Percentiles rank a stretch among this genome's conserved stretches.
These are phyloP conservation scores for Collybiopsis confluens DNA, from an alignment of 768 basidiomycete species.

Conservation along the genomic window DNA sequence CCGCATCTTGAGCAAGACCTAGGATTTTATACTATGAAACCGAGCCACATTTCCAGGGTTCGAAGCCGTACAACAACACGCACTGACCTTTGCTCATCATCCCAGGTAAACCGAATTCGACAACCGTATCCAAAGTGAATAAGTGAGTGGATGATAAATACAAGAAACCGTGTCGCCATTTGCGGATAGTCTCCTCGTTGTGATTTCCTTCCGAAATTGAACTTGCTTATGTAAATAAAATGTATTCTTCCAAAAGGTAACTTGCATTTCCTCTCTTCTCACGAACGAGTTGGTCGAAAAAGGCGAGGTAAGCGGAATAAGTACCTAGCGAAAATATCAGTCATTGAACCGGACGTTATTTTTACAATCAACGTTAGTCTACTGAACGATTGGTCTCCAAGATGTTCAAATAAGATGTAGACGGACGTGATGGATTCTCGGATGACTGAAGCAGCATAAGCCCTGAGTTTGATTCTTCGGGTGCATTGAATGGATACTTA, in stretches of 20 bases:
- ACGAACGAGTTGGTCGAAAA: slow-evolving; percentile 39
- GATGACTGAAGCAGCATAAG: no score
- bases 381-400: slow-evolving; percentile 60
- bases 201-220: slow-evolving; percentile 34
- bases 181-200: slow-evolving; percentile 33
- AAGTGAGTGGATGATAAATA: slow-evolving; percentile 57
- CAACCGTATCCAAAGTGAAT: slow-evolving; percentile 62
- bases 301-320: slow-evolving; percentile 56
- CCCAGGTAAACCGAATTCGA: slow-evolving; percentile 59
- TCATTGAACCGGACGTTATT: no score
- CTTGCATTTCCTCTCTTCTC: slow-evolving; percentile 21
- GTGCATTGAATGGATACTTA: no score
- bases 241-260: slow-evolving; percentile 49
- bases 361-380: slow-evolving; percentile 16
- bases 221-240: slow-evolving; percentile 53
- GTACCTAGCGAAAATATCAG: slow-evolving; percentile 32
- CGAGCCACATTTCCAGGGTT: no score
- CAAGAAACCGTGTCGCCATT: slow-evolving; percentile 56
- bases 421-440: slow-evolving; percentile 40
- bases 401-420: slow-evolving; percentile 48
- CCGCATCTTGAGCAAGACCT: slow-evolving; percentile 58
- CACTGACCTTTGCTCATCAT: slow-evolving; percentile 57
- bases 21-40: no score
- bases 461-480: no score
- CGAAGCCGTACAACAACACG: no score